Evolutionary conservation across 495 filamentous ascomycete genomes (phyloP), one percentile per base, ranked within the genome.

Genomic region (Hypomontagnella monticulosa): DNA sequence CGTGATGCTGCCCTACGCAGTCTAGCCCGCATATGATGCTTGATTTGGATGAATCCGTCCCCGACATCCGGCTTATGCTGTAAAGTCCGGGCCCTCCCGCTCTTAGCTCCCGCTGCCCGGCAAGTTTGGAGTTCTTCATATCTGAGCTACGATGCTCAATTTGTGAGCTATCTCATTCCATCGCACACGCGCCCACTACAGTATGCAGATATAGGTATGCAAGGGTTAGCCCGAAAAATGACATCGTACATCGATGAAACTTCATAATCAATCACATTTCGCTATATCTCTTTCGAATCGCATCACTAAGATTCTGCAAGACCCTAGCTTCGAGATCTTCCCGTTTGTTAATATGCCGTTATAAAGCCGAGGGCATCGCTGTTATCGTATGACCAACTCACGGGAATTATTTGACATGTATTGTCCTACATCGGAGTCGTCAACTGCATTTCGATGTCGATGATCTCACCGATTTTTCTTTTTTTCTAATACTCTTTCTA

Each of bases 1-100:
- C 57, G 50, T 37, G 27, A 40, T 55, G 37, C 19, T 57, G 49
- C 55, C 50, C 44, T 67, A 30, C 46, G 19, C 46, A 56, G 8
- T 43, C 60, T 34, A 50, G 36, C 40, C 34, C 48, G 47, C 59
- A 59, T 57, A 32, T 16, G 32, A 40, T 43, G 20, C 37, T 42
- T n/a, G 12, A 11, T 49, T 36, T 50, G 34, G 30, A 15, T 30
- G 7, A 54, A 42, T 48, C 55, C 50, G 41, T 38, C 41, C 33
- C 54, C 60, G 60, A 63, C 42, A 68, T 46, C 65, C 54, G 59
- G 55, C 54, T 49, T 56, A 62, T 61, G 44, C 41, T 67, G 40
- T 62, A 42, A 44, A 58, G 20, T 30, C 52, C 61, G 60, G 61
- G 49, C 66, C 15, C 57, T 69, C 66, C 61, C 66, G 66, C 47